A percentile compares a stretch with the other conserved stretches of the same genome.
Conservation (phyloP, 176 grass and related monocot species). For the Puya raimondii region DNA sequence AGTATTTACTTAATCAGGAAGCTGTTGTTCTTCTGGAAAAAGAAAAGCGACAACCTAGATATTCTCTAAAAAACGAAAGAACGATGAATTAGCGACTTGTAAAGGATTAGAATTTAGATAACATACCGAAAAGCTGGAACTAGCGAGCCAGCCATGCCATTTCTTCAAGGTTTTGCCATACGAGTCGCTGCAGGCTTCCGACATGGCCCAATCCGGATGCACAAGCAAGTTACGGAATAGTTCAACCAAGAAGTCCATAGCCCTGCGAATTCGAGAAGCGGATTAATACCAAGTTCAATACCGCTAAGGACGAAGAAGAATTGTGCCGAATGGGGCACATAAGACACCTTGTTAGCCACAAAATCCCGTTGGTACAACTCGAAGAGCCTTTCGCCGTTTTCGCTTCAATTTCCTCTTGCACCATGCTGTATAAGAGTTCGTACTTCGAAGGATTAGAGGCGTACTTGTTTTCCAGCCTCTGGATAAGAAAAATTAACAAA, state of each 20-base stretch:
- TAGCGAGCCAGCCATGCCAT: constrained; percentile 95
- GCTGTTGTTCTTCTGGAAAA: not conserved
- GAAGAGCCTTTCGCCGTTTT: constrained; percentile 84
- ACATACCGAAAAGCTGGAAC: constrained; percentile 81
- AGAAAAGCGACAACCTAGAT: not conserved
- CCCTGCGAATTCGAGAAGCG: constrained; percentile 32
- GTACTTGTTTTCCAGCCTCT: constrained; percentile 91
- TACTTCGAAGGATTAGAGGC: constrained; percentile 64
- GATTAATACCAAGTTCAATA: constrained; percentile 12
- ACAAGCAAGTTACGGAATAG: constrained; percentile 81
- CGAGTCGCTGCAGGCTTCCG: constrained; percentile 79
- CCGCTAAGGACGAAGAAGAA: not conserved
- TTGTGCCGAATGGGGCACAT: not conserved
- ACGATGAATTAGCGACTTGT: not conserved
- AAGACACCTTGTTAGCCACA: constrained; percentile 86
- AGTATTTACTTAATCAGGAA: too few species aligned
- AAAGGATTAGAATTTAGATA: constrained; percentile 6
- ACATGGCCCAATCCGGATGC: constrained; percentile 79
- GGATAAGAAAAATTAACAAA: not conserved
- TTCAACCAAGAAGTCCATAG: constrained; percentile 94
- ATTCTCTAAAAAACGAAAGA: not conserved
- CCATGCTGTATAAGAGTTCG: constrained; percentile 75
- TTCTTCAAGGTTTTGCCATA: constrained; percentile 95
- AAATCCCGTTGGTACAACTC: constrained; percentile 95
- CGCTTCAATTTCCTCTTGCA: constrained; percentile 76